These are phyloP conservation scores for Thuja plicata DNA, from an alignment of 83 land plant species.

Conservation along the genomic window DNA sequence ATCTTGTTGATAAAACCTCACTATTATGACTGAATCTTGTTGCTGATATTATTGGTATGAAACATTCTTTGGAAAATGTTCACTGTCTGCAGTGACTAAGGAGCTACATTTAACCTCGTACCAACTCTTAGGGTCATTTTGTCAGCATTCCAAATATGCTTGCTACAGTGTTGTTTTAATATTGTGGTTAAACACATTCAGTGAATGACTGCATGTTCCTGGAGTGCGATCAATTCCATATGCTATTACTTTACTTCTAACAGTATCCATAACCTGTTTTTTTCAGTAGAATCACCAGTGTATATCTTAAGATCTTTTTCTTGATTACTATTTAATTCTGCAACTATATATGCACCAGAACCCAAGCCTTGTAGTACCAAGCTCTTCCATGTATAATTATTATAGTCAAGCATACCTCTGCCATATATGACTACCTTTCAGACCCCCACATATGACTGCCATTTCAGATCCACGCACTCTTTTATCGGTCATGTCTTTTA, in stretches of 20 bases:
- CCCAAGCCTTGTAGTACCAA: neutral
- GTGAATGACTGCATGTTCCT: neutral
- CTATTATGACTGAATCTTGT: no score
- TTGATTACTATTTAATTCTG: neutral
- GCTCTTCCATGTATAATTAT: neutral
- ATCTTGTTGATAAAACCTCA: no score
- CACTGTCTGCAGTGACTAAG: neutral
- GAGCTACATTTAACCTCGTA: neutral
- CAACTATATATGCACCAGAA: neutral
- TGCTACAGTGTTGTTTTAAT: neutral
- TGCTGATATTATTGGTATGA: neutral
- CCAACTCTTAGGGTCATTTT: neutral
- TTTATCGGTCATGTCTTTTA: no score
- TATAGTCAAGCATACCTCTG: neutral
- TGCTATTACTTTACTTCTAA: neutral
- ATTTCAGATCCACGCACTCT: no score
- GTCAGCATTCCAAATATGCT: neutral
- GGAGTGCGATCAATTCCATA: neutral
- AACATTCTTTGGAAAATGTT: neutral
- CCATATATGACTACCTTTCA: no score
- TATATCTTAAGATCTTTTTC: neutral
- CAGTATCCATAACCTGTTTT: neutral
- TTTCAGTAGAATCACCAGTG: neutral
- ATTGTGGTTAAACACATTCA: neutral
- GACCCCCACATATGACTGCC: no score